Evolutionary conservation across 2,329 filamentous ascomycete species (phyloP).

Genomic region (Aspergillus felis): DNA sequence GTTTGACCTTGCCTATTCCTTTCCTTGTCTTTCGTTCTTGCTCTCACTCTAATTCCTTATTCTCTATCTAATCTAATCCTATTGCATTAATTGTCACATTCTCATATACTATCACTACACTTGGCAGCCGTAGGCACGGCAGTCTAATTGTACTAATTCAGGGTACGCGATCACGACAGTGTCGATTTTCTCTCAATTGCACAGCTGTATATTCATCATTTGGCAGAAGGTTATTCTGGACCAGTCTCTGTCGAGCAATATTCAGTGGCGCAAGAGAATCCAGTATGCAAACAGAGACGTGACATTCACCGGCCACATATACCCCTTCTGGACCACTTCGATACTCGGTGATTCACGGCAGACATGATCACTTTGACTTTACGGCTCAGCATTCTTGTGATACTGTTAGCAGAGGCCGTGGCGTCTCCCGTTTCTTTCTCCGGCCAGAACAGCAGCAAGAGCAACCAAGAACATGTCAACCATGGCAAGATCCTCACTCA

Average conservation of each 20-base stretch:
- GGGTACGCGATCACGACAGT: neutral
- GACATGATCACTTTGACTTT: slow-evolving; percentile 20
- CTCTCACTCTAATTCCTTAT: neutral
- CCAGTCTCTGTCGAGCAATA: neutral
- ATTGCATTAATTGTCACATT: neutral
- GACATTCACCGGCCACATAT: neutral
- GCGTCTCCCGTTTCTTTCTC: slow-evolving; percentile 13
- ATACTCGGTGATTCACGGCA: neutral
- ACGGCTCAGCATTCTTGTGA: slow-evolving; percentile 14
- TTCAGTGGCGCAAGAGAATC: neutral
- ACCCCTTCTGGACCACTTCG: neutral
- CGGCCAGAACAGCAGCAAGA: neutral
- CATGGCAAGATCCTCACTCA: slow-evolving; percentile 12
- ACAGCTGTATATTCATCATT: neutral
- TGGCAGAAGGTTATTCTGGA: neutral
- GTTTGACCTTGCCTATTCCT: neutral
- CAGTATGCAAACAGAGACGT: slow-evolving; percentile 16
- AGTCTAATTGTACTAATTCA: neutral
- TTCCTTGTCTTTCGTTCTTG: neutral
- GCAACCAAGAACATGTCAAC: neutral
- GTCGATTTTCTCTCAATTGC: neutral
- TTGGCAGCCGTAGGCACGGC: neutral
- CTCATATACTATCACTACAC: neutral
- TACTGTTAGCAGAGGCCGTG: slow-evolving; percentile 15
- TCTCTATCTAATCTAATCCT: neutral